These are phyloP conservation scores for Russula sp. DNA, from an alignment of 768 basidiomycete genomes.

Conservation along the genomic window DNA sequence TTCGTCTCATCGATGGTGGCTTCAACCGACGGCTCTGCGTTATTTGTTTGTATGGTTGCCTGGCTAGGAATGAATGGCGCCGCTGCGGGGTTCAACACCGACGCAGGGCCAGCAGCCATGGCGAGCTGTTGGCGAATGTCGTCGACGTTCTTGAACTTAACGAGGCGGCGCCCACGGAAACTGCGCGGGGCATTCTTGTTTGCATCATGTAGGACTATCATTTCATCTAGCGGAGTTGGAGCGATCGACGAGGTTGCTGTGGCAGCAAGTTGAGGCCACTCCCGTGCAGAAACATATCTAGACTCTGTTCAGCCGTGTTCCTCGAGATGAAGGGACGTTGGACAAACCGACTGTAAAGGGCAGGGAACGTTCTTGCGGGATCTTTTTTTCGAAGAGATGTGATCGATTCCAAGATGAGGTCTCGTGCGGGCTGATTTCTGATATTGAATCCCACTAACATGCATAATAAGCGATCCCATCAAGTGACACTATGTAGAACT, in stretches of 20 bases:
- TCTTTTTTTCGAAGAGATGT: conserved; percentile 9
- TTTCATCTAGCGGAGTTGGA: conserved; percentile 13
- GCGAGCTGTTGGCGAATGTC: conserved; percentile 12
- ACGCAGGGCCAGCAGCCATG: conserved; percentile 2
- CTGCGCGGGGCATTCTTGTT: neutral
- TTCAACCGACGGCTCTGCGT: neutral
- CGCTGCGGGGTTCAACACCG: conserved; percentile 8
- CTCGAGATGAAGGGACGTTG: neutral
- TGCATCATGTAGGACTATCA: conserved; percentile 7
- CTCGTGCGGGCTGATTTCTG: neutral
- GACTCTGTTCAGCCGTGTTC: neutral
- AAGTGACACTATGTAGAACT: neutral
- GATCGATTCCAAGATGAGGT: neutral
- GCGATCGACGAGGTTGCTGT: conserved; percentile 5
- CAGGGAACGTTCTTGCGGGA: neutral
- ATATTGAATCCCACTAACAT: conserved; percentile 9
- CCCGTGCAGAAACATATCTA: conserved; percentile 11
- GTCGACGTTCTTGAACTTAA: conserved; percentile 5
- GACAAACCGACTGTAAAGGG: neutral
- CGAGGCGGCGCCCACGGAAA: neutral
- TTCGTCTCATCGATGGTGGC: neutral
- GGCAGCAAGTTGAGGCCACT: neutral
- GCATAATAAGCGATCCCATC: neutral
- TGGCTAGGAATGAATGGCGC: conserved; percentile 8
- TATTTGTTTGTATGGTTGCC: neutral